Evolutionary conservation across 1,284 basidiomycete species (phyloP), one percentile per base, ranked within the genome.

Genomic region (Cutaneotrichosporon sp.): DNA sequence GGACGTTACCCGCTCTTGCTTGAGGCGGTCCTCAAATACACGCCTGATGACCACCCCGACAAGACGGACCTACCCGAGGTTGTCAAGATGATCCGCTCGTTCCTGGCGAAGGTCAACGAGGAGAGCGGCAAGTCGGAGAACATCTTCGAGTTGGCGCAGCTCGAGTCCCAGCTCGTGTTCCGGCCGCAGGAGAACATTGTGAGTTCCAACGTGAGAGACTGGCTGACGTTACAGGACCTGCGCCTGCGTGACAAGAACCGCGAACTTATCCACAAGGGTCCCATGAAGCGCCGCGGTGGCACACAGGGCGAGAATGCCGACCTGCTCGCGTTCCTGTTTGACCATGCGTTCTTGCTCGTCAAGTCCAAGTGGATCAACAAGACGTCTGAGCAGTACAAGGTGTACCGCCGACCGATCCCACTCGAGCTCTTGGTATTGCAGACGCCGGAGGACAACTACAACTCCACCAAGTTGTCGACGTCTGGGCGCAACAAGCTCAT

Each of bases 321-420:
- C 77, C 83, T 98, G 61, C 87, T 93, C 72, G 90, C 97, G 5
- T 97, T 97, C 83, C 82, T 99, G 70, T 97, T 99, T 75, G 97
- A 99, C 78, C 96, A 99, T 81, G 95, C 95, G 0, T 82, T 99
- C 60, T 83, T 99, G 53, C 92, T 99, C 86, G 94, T 92, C 69
- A 99, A 99, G 83, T 86, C 89, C 72, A 95, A 87, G 77, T 91
- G 80, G 75, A 89, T 83, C 58, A 90, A 90, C 80, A 95, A 96
- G 80, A 88, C 89, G 63, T 42, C 64, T 2, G 95, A 98, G 71
- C 90, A 95, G 73, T 90, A 88, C 81, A 93, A 93, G 77, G 96
- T 98, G 26, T 97, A 97, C 77, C 89, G 94, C 70, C 87, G 90
- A 72, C 97, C 97, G 0, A 97, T 99, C 70, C 97, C 97, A 0